Evolutionary conservation across 352 stramenopile genomes (phyloP).

Genomic region (Globisporangium middletonii): DNA sequence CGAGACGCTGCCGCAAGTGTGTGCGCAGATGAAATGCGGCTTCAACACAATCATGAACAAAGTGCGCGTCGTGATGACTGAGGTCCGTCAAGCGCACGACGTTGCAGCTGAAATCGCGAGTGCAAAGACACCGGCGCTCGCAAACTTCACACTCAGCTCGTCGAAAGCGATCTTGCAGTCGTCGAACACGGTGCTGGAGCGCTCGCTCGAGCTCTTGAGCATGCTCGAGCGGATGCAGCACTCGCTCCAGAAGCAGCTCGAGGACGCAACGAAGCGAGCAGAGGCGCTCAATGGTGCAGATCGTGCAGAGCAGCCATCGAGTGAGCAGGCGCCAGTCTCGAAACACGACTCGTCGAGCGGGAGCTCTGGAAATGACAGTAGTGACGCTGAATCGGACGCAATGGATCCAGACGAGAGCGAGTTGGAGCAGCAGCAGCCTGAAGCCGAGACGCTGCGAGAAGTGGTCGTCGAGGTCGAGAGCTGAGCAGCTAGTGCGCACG

Average conservation of each 20-base stretch:
- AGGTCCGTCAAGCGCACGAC: constrained; percentile 33
- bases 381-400: constrained; percentile 9
- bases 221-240: constrained; percentile 40
- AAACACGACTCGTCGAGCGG: background rate
- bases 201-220: constrained; percentile 45
- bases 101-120: constrained; percentile 15
- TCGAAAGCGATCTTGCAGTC: constrained; percentile 52
- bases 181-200: constrained; percentile 46
- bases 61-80: constrained; percentile 39
- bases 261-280: constrained; percentile 14
- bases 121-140: constrained; percentile 26
- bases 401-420: constrained; percentile 6
- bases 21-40: constrained; percentile 65
- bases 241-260: constrained; percentile 14
- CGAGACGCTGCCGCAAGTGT: constrained; percentile 53
- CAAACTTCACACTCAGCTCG: constrained; percentile 45
- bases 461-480: constrained; percentile 7
- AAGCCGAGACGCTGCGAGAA: constrained; percentile 12
- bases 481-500: background rate
- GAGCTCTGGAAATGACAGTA: background rate
- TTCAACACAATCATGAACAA: constrained; percentile 45
- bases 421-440: constrained; percentile 6
- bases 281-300: constrained; percentile 1
- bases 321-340: background rate
- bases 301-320: background rate